These are phyloP conservation scores for Aspergillus pseudoterreus DNA, from an alignment of 2,329 filamentous ascomycete genomes.

Conservation along the genomic window DNA sequence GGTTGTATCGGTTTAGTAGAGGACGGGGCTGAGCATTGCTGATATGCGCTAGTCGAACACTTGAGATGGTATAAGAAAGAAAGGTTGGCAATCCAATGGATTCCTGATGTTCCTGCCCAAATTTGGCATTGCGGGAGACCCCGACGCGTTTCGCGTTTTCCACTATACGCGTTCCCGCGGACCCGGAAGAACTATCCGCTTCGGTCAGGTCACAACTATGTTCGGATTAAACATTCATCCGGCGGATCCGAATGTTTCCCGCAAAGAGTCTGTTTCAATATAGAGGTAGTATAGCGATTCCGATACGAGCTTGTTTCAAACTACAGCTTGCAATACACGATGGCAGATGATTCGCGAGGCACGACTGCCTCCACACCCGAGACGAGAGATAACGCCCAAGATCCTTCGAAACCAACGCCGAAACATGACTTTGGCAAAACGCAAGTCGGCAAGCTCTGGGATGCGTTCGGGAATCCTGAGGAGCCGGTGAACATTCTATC, in stretches of 20 bases:
- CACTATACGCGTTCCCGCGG: constrained; percentile 22
- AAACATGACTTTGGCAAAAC: constrained; percentile 42
- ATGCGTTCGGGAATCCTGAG: constrained; percentile 44
- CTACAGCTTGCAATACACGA: constrained; percentile 17
- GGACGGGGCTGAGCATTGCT: constrained; percentile 11
- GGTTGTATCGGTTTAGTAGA: constrained; percentile 4
- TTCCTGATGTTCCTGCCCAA: constrained; percentile 2
- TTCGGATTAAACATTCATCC: constrained; percentile 12
- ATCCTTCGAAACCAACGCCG: constrained; percentile 27
- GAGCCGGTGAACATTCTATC: constrained; percentile 54
- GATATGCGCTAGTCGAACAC: not conserved
- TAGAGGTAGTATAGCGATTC: constrained; percentile 8
- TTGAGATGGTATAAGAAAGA: constrained; percentile 2
- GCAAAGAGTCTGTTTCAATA: constrained; percentile 7
- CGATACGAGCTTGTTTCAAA: not conserved
- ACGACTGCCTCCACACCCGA: constrained; percentile 14
- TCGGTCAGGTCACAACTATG: not conserved
- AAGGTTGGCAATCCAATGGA: constrained; percentile 6
- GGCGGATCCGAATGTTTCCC: constrained; percentile 10
- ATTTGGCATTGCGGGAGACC: constrained; percentile 10
- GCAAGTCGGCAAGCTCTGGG: constrained; percentile 47
- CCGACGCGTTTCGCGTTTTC: constrained; percentile 34
- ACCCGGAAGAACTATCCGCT: constrained; percentile 19
- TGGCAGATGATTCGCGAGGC: constrained; percentile 40
- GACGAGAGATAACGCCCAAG: constrained; percentile 14